A percentile compares a stretch with the other conserved stretches of the same genome.
phyloP scores from a whole-genome alignment of 1,284 basidiomycete genomes.

The Heliocybe sulcata region DNA sequence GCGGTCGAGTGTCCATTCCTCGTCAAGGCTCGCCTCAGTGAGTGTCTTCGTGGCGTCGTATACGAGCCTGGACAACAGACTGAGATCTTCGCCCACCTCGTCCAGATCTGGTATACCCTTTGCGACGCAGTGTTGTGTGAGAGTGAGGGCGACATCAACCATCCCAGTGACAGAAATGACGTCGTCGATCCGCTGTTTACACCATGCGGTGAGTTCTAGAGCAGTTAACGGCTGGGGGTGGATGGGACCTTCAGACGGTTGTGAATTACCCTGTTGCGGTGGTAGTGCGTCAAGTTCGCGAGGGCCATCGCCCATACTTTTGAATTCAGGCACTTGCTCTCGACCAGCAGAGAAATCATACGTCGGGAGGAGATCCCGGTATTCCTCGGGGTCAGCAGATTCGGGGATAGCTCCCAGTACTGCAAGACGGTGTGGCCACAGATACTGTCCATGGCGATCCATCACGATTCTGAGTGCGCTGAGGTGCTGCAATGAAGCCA shows the following conservation, averaged over 20 bases:
- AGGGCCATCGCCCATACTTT: conserved; percentile 5
- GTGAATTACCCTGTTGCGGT: too few relatives aligned
- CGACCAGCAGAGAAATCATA: conserved; percentile 38
- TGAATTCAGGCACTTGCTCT: conserved; percentile 29
- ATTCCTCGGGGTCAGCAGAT: conserved; percentile 58
- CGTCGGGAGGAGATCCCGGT: conserved; percentile 57
- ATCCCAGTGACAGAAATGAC: conserved; percentile 68
- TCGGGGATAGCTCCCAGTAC: conserved; percentile 73
- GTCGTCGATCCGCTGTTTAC: conserved; percentile 51
- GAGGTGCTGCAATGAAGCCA: conserved; percentile 61
- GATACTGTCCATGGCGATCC: conserved; percentile 40
- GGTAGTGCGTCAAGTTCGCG: neutral
- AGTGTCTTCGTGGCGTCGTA: conserved; percentile 63
- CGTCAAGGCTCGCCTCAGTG: conserved; percentile 25
- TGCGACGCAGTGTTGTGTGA: conserved; percentile 82
- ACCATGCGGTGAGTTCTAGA: conserved; percentile 64
- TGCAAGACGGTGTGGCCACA: conserved; percentile 67
- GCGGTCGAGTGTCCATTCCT: conserved; percentile 64
- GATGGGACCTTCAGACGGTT: neutral
- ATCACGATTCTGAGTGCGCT: conserved; percentile 50
- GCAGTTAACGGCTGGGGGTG: conserved; percentile 15
- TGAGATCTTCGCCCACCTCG: conserved; percentile 84
- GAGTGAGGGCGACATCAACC: conserved; percentile 70
- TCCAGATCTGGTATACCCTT: conserved; percentile 76
- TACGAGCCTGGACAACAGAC: conserved; percentile 75